Evolutionary conservation across 371 early-diverging fungal species (phyloP), one percentile per base, ranked within the genome.

Genomic region (Batrachochytrium dendrobatidis): DNA sequence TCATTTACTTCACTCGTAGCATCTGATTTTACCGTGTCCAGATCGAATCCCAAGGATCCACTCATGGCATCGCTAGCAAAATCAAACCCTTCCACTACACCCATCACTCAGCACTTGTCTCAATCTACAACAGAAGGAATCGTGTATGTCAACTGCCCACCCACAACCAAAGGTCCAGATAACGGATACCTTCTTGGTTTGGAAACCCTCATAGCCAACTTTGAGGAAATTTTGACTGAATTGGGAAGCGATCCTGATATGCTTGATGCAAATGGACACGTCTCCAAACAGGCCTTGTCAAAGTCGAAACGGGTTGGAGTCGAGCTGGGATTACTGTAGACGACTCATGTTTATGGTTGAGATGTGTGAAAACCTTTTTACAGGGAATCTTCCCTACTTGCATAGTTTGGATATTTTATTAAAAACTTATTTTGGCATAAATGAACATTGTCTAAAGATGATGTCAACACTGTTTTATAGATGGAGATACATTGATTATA

Each of bases 151-250:
- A 62, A 80, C 5, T 88, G 74, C 60, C 88, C 88, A 15, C 90
- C 88, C 0, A 79, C 77, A 58, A 83, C 84, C n/a, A 71, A 73
- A 17, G 71, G 73, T 12, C 83, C 87, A 0, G 90, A 89, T 63
- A 74, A 78, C 32, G 90, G 90, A 0, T 89, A 89, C 61, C 66
- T 88, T 18, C 66, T 86, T 8, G 90, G 90, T 1, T 72, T 89
- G 31, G 77, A 82, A 55, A 82, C 82, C n/a, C 64, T 89, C 51
- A 81, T 84, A 44, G 63, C 66, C 25, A 80, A 76, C 52, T 88
- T 88, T 70, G 83, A 85, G 20, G 69, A 64, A 22, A 34, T 66
- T 24, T 48, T 46, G 33, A 34, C 30, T 18, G 63, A 51, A 28
- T 46, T 58, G 30, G 58, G 55, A 2, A 59, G 30, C 22, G 62